Evolutionary conservation across 225 moss, liverwort and hornwort genomes (phyloP).

Genomic region (Pleurozium schreberi): DNA sequence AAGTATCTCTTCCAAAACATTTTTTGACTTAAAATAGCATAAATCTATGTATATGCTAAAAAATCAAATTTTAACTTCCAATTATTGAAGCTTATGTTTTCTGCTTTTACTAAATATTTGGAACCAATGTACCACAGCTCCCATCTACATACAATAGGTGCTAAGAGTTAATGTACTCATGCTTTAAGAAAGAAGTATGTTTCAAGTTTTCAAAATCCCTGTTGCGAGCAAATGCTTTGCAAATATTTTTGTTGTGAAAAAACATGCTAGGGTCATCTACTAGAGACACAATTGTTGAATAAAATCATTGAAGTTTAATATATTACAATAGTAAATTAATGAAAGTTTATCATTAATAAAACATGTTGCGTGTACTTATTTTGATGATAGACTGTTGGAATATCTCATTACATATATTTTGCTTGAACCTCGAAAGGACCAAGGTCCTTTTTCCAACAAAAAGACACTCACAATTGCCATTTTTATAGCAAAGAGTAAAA

Average conservation of each 20-base stretch:
- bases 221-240: background rate
- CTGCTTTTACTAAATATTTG: background rate
- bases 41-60: background rate
- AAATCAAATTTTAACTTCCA: background rate
- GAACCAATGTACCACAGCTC: background rate
- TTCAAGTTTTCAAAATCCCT: background rate
- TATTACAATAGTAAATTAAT: background rate
- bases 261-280: background rate
- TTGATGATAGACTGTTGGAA: background rate
- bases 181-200: background rate
- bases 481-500: too few relatives aligned
- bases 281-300: background rate
- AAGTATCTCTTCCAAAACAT: background rate
- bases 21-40: background rate
- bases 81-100: background rate
- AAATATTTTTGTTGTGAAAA: background rate
- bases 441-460: too few relatives aligned
- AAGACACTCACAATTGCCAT: too few relatives aligned
- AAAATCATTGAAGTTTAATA: background rate
- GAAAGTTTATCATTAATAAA: background rate
- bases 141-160: background rate
- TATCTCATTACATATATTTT: background rate
- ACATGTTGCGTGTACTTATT: background rate
- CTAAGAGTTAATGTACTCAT: background rate
- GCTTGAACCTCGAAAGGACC: too few relatives aligned